phyloP scores from a whole-genome alignment of 208 protist genomes.

The Porcisia hertigi region DNA sequence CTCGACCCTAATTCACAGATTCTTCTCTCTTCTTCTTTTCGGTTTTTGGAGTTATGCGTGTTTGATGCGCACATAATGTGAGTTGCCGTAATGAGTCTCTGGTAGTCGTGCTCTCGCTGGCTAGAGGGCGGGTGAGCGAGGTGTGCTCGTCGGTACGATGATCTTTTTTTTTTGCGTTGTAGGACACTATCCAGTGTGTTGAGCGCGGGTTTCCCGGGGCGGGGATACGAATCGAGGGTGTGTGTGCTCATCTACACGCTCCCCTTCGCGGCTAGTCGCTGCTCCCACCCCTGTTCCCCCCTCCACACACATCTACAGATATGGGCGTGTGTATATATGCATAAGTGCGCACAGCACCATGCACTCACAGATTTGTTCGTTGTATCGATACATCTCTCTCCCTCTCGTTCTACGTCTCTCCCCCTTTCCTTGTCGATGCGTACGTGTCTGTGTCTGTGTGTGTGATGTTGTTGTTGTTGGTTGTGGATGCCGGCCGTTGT shows the following conservation, averaged over 20 bases:
- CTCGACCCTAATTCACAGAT: slow-evolving; percentile 14
- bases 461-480: neutral
- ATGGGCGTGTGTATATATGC: neutral
- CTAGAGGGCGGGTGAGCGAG: too few relatives aligned
- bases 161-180: too few relatives aligned
- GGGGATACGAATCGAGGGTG: too few relatives aligned
- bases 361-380: neutral
- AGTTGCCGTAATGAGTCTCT: neutral
- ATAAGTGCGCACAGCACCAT: neutral
- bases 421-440: neutral
- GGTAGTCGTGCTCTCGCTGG: too few relatives aligned
- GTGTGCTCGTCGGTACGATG: too few relatives aligned
- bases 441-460: neutral
- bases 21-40: neutral
- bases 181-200: too few relatives aligned
- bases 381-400: neutral
- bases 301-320: neutral
- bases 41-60: neutral
- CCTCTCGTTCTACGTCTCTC: neutral
- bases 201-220: too few relatives aligned
- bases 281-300: too few relatives aligned
- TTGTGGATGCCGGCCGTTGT: too few relatives aligned
- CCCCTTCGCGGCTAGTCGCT: too few relatives aligned
- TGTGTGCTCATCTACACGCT: too few relatives aligned
- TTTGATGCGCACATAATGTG: neutral